These are phyloP conservation scores for Filobasidium wieringae DNA, from an alignment of 768 basidiomycete species.

Conservation along the genomic window DNA sequence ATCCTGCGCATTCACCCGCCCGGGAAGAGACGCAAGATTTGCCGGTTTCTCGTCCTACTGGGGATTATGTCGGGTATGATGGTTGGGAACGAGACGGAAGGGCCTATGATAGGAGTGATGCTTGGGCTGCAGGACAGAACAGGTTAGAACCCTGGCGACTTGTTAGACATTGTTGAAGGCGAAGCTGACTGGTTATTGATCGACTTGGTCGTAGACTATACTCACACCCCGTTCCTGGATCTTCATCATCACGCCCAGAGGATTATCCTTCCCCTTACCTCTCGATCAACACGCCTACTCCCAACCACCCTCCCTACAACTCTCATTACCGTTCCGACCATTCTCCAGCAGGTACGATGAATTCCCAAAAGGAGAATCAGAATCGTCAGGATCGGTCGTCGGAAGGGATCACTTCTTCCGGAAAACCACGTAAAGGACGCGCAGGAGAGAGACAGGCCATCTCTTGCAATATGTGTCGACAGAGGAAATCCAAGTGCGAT, in stretches of 20 bases:
- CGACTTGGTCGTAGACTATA: no score
- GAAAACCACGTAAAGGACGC: neutral
- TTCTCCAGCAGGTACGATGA: no score
- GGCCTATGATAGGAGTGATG: neutral
- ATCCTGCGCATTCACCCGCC: neutral
- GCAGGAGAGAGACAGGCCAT: constrained; percentile 2
- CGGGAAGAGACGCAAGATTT: neutral
- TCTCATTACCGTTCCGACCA: no score
- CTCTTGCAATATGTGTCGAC: constrained; percentile 16
- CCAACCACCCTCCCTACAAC: no score
- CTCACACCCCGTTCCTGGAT: no score
- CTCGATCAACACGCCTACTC: no score
- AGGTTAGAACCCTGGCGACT: no score
- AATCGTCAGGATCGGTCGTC: neutral
- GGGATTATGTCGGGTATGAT: neutral
- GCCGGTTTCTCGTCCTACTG: neutral
- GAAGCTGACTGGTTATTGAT: no score
- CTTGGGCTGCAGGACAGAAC: neutral
- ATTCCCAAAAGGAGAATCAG: no score
- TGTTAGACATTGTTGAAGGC: no score
- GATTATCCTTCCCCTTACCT: no score
- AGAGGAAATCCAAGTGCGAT: constrained; percentile 12
- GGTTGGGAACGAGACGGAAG: neutral
- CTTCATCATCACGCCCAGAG: no score
- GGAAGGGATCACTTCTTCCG: neutral